Evolutionary conservation across 495 filamentous ascomycete genomes (phyloP), one percentile per base, ranked within the genome.

Genomic region (Mycothermus thermophilus): DNA sequence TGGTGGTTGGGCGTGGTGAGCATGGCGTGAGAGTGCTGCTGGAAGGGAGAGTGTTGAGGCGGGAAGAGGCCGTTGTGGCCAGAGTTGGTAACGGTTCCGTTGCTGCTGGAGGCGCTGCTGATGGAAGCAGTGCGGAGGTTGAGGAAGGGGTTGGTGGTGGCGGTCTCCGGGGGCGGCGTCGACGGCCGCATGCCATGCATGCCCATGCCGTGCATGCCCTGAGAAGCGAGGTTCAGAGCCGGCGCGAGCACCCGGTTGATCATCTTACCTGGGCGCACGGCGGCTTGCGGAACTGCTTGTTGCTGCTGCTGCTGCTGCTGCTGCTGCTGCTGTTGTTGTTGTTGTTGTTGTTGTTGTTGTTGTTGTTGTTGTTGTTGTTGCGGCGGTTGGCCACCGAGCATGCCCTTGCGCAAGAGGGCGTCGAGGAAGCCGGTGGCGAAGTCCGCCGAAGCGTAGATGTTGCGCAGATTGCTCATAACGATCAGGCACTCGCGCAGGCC

Each of bases 401-500:
- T 33, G 30, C 56, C 86, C 87, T 40, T 42, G 18, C 78, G 72
- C 32, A 86, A 78, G 0, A 83, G 83, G 4, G 81, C 81, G 47
- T 90, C 79, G 14, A 94, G 63, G 62, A 94, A 92, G 10, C 78
- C 77, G 2, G 75, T 82, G 13, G 80, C 80, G 46, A 83, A 93
- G 53, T 90, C 83, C 19, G 85, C 85, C 0, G 83, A 82, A 1
- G 84, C 74, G 50, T 94, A 93, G 35, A 77, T 84, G 40, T 87
- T 81, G 19, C 81, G 75, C 10, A 94, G 67, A 30, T 71, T 72
- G 46, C 80, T 71, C 57, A 94, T 74, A 34, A 88, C 83, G 25
- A 72, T 70, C 79, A 90, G 87, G 62, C 84, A 90, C 49, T 83
- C 71, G 49, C 73, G 76, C 60, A 92, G 93, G 32, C 82, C 80